Percentiles rank a stretch among this genome's conserved stretches.
Conservation (phyloP, 2,329 filamentous ascomycete genomes). For the Alternaria panax region DNA sequence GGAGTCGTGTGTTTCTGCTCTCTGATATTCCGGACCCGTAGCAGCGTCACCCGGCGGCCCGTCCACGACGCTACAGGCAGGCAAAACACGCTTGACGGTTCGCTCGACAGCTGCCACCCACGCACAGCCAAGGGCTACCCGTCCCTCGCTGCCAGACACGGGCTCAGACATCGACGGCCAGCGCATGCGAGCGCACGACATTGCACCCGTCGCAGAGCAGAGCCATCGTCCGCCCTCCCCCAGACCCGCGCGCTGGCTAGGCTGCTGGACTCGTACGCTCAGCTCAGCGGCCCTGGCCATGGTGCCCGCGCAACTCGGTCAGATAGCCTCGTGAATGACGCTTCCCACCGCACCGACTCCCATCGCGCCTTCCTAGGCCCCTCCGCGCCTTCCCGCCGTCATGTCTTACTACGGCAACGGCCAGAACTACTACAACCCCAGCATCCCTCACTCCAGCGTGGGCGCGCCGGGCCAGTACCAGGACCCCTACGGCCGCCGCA, state of each 20-base stretch:
- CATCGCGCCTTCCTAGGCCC: constrained; percentile 24
- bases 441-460: constrained; percentile 51
- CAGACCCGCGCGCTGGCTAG: constrained; percentile 15
- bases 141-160: constrained; percentile 13
- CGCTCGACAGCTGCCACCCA: constrained; percentile 20
- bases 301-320: constrained; percentile 39
- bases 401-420: constrained; percentile 67
- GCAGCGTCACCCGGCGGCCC: constrained; percentile 18
- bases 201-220: constrained; percentile 23
- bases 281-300: constrained; percentile 42
- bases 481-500: constrained; percentile 58
- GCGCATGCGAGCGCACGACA: constrained; percentile 24
- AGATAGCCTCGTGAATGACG: constrained; percentile 49
- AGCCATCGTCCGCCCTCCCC: neutral
- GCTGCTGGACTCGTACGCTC: constrained; percentile 17
- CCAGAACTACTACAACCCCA: constrained; percentile 58
- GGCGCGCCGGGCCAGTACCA: constrained; percentile 48
- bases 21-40: neutral
- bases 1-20: neutral
- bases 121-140: constrained; percentile 19
- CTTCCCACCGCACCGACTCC: constrained; percentile 26
- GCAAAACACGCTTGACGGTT: constrained; percentile 22
- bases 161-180: constrained; percentile 10
- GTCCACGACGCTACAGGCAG: constrained; percentile 22
- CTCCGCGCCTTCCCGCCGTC: constrained; percentile 27